Evolutionary conservation across 2,329 filamentous ascomycete genomes (phyloP).

Genomic region (Arthrobotrys iridis): DNA sequence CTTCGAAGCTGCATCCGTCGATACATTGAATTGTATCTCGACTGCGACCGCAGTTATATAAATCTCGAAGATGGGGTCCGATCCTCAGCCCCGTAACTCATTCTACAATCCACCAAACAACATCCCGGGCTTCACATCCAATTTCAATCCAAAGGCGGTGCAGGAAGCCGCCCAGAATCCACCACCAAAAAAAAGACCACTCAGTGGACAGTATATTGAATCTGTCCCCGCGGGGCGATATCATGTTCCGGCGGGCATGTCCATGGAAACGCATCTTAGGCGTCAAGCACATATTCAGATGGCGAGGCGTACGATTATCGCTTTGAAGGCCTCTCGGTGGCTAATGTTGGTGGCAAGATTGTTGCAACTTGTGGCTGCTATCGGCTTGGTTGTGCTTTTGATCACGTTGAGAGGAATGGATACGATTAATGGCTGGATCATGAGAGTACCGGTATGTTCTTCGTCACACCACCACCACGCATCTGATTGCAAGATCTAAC

Average conservation of each 20-base stretch:
- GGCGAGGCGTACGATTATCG: slow-evolving; percentile 26
- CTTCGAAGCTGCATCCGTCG: slow-evolving; percentile 4
- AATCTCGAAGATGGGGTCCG: slow-evolving; percentile 24
- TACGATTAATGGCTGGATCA: slow-evolving; percentile 75
- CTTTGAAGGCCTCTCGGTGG: slow-evolving; percentile 41
- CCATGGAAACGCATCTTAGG: slow-evolving; percentile 47
- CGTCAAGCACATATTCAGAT: slow-evolving; percentile 47
- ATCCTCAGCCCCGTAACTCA: slow-evolving; percentile 38
- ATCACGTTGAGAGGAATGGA: slow-evolving; percentile 78
- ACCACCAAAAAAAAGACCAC: slow-evolving; percentile 1
- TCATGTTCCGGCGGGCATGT: slow-evolving; percentile 45
- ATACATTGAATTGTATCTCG: slow-evolving; percentile 36
- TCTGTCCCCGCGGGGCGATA: slow-evolving; percentile 34
- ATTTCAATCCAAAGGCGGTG: slow-evolving; percentile 51
- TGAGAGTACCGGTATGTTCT: slow-evolving; percentile 76
- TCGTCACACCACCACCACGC: neutral
- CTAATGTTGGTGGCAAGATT: slow-evolving; percentile 75
- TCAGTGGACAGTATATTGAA: slow-evolving; percentile 49
- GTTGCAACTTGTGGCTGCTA: slow-evolving; percentile 73
- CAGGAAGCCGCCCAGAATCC: slow-evolving; percentile 47
- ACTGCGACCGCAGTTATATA: slow-evolving; percentile 7
- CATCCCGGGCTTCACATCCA: slow-evolving; percentile 28
- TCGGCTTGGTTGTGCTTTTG: slow-evolving; percentile 77
- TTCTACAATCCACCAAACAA: slow-evolving; percentile 12
- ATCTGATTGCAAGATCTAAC: slow-evolving; percentile 28